Evolutionary conservation across 2,329 filamentous ascomycete species (phyloP).

Genomic region (Aureobasidium melanogenum): DNA sequence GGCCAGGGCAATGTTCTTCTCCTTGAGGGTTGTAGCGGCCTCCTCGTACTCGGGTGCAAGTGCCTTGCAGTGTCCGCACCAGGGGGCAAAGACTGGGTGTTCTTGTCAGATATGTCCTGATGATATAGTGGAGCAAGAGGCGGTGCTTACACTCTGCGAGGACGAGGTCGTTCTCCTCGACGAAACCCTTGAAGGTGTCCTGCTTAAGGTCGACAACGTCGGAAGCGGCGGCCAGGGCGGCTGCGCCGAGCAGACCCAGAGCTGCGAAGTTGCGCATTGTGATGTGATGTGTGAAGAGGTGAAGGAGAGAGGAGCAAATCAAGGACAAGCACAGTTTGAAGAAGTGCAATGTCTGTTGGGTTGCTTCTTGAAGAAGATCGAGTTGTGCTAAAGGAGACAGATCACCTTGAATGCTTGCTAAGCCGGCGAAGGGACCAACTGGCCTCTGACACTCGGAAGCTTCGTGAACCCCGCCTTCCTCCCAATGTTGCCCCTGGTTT

Average conservation of each 20-base stretch:
- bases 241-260: slow-evolving; percentile 39
- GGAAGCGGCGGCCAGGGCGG: slow-evolving; percentile 57
- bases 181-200: slow-evolving; percentile 78
- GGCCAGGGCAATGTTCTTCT: slow-evolving; percentile 75
- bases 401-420: slow-evolving; percentile 1
- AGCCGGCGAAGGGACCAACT: slow-evolving; percentile 2
- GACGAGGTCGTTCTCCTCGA: slow-evolving; percentile 78
- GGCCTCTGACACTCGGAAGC: neutral
- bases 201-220: slow-evolving; percentile 80
- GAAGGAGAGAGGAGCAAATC: neutral
- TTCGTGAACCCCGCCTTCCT: slow-evolving; percentile 1
- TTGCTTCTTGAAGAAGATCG: neutral
- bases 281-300: slow-evolving; percentile 2
- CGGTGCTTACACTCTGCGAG: slow-evolving; percentile 76
- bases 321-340: slow-evolving; percentile 1
- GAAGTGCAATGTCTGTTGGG: neutral
- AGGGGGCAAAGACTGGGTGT: slow-evolving; percentile 74
- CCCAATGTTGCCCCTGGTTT: neutral
- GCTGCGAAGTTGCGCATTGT: slow-evolving; percentile 21
- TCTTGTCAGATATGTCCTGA: neutral
- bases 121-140: neutral
- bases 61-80: slow-evolving; percentile 98
- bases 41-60: slow-evolving; percentile 88
- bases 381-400: slow-evolving; percentile 1
- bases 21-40: slow-evolving; percentile 73